Conservation (phyloP, 2,329 filamentous ascomycete species). For the Cylindrodendrum hubeiense region DNA sequence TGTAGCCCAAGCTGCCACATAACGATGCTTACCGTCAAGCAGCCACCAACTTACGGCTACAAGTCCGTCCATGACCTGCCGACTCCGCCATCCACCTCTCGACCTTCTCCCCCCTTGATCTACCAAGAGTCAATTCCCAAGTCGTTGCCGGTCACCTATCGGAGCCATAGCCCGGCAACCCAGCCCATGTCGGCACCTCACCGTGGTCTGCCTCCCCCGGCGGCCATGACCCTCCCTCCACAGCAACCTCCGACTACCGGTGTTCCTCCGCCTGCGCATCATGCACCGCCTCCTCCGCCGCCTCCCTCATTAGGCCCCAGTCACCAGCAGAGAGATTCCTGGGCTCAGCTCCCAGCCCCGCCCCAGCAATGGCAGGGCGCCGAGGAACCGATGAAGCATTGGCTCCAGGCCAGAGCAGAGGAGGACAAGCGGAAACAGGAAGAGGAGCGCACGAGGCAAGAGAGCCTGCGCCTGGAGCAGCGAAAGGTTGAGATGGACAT, state of each 20-base stretch:
- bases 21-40: conserved; percentile 73
- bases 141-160: conserved; percentile 53
- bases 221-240: conserved; percentile 71
- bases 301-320: conserved; percentile 43
- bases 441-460: conserved; percentile 76
- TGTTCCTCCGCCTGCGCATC: conserved; percentile 43
- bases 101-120: conserved; percentile 66
- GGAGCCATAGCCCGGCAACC: conserved; percentile 60
- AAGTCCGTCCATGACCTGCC: conserved; percentile 72
- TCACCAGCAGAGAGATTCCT: conserved; percentile 53
- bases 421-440: conserved; percentile 81
- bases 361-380: conserved; percentile 75
- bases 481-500: conserved; percentile 80
- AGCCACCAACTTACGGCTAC: conserved; percentile 70
- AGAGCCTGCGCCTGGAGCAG: conserved; percentile 77
- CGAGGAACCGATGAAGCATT: conserved; percentile 79
- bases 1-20: conserved; percentile 45
- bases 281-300: conserved; percentile 47
- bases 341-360: conserved; percentile 70
- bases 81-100: conserved; percentile 67
- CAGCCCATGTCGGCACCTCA: conserved; percentile 77
- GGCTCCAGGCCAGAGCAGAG: conserved; percentile 78
- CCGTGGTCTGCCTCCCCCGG: conserved; percentile 77
- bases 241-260: conserved; percentile 52
- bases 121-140: conserved; percentile 62